Percentiles rank a stretch among this genome's conserved stretches.
These are phyloP conservation scores for Hypoxylon lenormandii DNA, from an alignment of 495 filamentous ascomycete genomes.

Conservation along the genomic window DNA sequence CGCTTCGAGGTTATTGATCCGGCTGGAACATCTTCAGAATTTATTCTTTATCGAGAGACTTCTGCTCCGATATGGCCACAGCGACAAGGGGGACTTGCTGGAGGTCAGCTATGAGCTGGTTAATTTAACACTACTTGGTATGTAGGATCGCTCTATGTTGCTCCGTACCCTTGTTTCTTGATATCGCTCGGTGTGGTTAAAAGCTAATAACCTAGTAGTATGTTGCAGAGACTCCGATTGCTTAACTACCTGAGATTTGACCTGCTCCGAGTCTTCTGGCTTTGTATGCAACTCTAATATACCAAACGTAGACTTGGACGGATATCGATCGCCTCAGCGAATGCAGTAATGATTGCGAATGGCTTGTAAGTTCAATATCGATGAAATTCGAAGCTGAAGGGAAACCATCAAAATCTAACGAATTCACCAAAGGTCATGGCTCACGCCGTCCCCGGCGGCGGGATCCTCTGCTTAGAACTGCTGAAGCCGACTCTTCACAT, in stretches of 20 bases:
- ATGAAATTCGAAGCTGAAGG: not conserved
- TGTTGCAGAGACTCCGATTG: conserved; percentile 56
- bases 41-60: conserved; percentile 70
- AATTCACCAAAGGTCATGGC: conserved; percentile 58
- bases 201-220: conserved; percentile 22
- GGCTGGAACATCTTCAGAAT: conserved; percentile 67
- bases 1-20: conserved; percentile 52
- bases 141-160: not conserved
- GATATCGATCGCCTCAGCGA: conserved; percentile 62
- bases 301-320: not conserved
- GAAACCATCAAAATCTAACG: too few species aligned
- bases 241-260: too few species aligned
- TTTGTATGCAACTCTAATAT: not conserved
- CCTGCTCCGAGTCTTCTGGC: too few species aligned
- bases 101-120: conserved; percentile 67
- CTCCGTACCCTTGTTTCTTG: not conserved
- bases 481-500: conserved; percentile 63
- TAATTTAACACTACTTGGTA: conserved; percentile 41
- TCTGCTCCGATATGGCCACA: conserved; percentile 64
- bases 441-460: conserved; percentile 68
- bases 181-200: not conserved
- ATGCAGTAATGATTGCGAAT: conserved; percentile 66
- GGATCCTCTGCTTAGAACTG: conserved; percentile 72
- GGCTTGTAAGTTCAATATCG: conserved; percentile 63
- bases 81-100: conserved; percentile 64